Base-by-base conservation (phyloP, 345 rosid genomes). In the Lagerstroemia speciosa region DNA sequence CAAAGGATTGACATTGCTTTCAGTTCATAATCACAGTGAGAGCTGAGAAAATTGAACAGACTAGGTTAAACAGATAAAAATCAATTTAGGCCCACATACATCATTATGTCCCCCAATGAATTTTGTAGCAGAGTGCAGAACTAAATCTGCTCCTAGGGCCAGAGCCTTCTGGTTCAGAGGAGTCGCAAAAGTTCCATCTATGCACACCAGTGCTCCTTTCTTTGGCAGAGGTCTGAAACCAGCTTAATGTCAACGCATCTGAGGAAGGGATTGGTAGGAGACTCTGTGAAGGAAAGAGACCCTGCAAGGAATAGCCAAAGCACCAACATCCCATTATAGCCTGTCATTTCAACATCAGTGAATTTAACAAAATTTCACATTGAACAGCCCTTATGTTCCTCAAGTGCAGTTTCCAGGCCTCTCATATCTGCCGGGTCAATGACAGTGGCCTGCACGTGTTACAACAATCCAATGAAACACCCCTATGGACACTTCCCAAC, bases 131-230 rank as follows among this genome's bases (percentile, higher is more conserved):
- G 99, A 94, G 75, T 94, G 99, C 71, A 94, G 75, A 48, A 87
- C 80, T 75, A 94, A 90, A 88, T 94, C 99, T 73, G 99, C 96
- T 70, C 99, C 99, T 71, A 89, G 87, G 29, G 95, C 85, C 70
- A 94, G 90, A 36, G 91, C 93, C 81, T 91, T 94, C 80, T 94
- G 99, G 78, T 94, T 94, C 73, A 94, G 77, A 75, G 98, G 95
- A 65, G 99, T 94, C 41, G 99, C 99, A 80, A 94, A 94, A 75
- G 99, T 94, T 71, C 99, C 99, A 77, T 94, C 99, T 38, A 94
- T 84, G 86, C 99, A 94, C 52, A 94, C 99, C 65, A 91, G 73
- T 62, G 93, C 85, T 73, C 96, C 98, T 70, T 89, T 34, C 77
- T 87, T 78, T 85, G 98, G 80, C 98, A 94, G 60, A 91, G 88